phyloP scores from a whole-genome alignment of 2,329 filamentous ascomycete genomes.

The Neonectria ditissima region DNA sequence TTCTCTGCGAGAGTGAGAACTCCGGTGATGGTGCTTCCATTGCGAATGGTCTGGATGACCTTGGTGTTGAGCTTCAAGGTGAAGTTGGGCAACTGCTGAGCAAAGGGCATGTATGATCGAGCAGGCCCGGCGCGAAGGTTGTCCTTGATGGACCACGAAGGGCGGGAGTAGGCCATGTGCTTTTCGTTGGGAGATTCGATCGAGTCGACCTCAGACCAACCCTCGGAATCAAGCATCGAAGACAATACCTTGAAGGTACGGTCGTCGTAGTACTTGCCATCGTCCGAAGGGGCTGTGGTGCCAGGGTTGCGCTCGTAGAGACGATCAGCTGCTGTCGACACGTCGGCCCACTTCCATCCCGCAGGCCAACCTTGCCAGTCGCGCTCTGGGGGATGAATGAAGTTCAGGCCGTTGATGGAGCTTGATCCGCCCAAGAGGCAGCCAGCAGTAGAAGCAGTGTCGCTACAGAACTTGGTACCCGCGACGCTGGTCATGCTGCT shows the following conservation, averaged over 20 bases:
- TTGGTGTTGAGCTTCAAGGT: constrained; percentile 73
- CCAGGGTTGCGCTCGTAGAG: constrained; percentile 60
- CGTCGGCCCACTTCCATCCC: constrained; percentile 39
- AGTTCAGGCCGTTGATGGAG: constrained; percentile 46
- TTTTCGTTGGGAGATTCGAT: constrained; percentile 72
- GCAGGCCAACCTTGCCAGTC: constrained; percentile 44
- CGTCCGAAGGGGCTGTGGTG: constrained; percentile 72
- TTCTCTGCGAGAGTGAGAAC: constrained; percentile 69
- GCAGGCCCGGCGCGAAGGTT: constrained; percentile 77
- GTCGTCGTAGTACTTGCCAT: constrained; percentile 75
- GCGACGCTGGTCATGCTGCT: constrained; percentile 41
- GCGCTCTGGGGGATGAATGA: constrained; percentile 42
- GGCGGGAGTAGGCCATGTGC: constrained; percentile 73
- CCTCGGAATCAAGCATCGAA: constrained; percentile 66
- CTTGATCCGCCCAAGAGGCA: constrained; percentile 43
- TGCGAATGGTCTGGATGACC: constrained; percentile 73
- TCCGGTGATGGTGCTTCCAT: constrained; percentile 71
- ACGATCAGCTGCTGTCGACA: constrained; percentile 40
- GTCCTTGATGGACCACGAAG: constrained; percentile 75
- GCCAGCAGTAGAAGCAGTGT: constrained; percentile 42
- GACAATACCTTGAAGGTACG: constrained; percentile 72
- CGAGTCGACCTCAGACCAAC: constrained; percentile 75
- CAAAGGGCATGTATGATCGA: constrained; percentile 76
- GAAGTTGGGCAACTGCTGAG: constrained; percentile 71
- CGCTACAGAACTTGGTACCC: constrained; percentile 43